A percentile compares a stretch with the other conserved stretches of the same genome.
These are phyloP conservation scores for Aeschynomene evenia DNA, from an alignment of 306 rosid genomes.

Conservation along the genomic window DNA sequence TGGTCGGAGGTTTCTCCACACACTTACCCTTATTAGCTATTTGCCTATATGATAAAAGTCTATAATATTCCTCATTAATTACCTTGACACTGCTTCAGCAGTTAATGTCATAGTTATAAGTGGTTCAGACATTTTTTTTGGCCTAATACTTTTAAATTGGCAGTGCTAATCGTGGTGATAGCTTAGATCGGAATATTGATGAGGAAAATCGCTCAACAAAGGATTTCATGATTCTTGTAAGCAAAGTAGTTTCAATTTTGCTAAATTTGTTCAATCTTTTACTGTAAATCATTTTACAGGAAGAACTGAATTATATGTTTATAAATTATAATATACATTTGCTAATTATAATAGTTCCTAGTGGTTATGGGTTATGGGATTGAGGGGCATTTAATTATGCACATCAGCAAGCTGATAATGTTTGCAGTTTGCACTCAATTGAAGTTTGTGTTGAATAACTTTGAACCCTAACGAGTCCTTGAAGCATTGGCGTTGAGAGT, in stretches of 20 bases:
- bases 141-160: slow-evolving; percentile 35
- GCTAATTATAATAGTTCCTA: slow-evolving; percentile 7
- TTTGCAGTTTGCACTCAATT: background rate
- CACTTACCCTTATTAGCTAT: slow-evolving; percentile 38
- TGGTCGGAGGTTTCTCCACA: slow-evolving; percentile 91
- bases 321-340: slow-evolving; percentile 11
- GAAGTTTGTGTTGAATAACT: background rate
- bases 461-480: slow-evolving; percentile 2
- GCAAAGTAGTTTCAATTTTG: slow-evolving; percentile 35
- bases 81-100: slow-evolving; percentile 2
- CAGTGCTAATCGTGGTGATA: slow-evolving; percentile 94
- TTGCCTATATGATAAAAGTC: slow-evolving; percentile 13
- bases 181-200: slow-evolving; percentile 91
- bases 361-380: background rate
- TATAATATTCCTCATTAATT: slow-evolving; percentile 14
- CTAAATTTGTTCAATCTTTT: slow-evolving; percentile 7
- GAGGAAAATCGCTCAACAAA: slow-evolving; percentile 69
- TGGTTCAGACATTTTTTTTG: slow-evolving; percentile 19
- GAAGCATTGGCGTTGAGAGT: slow-evolving; percentile 12
- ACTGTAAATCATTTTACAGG: background rate
- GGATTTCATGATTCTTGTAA: slow-evolving; percentile 94
- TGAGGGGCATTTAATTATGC: slow-evolving; percentile 13
- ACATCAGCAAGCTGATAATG: slow-evolving; percentile 19
- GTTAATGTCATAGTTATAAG: background rate
- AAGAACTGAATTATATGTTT: slow-evolving; percentile 19